A percentile compares a stretch with the other conserved stretches of the same genome.
Conservation (phyloP, 1,284 basidiomycete species). For the Vanrija pseudolonga region DNA sequence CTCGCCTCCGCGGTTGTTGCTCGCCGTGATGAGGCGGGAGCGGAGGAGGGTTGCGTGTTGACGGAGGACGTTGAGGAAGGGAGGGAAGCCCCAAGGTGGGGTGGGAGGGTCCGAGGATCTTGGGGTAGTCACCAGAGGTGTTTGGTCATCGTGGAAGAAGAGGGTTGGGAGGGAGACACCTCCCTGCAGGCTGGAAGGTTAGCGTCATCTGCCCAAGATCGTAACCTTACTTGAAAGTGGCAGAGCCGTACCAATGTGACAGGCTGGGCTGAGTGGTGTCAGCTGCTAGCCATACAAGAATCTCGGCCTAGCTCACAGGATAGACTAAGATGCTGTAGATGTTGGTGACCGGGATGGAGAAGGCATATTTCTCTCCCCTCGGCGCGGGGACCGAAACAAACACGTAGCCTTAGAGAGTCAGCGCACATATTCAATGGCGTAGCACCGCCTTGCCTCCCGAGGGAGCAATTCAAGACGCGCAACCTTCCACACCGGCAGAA, state of each 20-base stretch:
- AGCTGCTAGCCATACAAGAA: not conserved
- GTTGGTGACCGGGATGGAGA: constrained; percentile 82
- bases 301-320: constrained; percentile 56
- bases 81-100: constrained; percentile 58
- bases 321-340: constrained; percentile 87
- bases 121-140: constrained; percentile 48
- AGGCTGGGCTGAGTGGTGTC: constrained; percentile 34
- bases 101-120: constrained; percentile 16
- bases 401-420: constrained; percentile 35
- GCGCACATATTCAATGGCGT: not conserved
- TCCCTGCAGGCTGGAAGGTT: constrained; percentile 76
- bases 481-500: not conserved
- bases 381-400: constrained; percentile 45
- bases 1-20: constrained; percentile 48
- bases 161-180: constrained; percentile 85
- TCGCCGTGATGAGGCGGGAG: constrained; percentile 52
- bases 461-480: not conserved
- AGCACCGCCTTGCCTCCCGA: not conserved
- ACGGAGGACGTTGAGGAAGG: constrained; percentile 64
- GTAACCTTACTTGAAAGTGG: constrained; percentile 44
- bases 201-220: constrained; percentile 33
- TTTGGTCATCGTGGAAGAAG: constrained; percentile 95
- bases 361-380: constrained; percentile 83
- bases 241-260: constrained; percentile 48
- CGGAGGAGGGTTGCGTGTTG: constrained; percentile 70